Evolutionary conservation across 2,329 filamentous ascomycete genomes (phyloP).

Genomic region (Nemania sp.): DNA sequence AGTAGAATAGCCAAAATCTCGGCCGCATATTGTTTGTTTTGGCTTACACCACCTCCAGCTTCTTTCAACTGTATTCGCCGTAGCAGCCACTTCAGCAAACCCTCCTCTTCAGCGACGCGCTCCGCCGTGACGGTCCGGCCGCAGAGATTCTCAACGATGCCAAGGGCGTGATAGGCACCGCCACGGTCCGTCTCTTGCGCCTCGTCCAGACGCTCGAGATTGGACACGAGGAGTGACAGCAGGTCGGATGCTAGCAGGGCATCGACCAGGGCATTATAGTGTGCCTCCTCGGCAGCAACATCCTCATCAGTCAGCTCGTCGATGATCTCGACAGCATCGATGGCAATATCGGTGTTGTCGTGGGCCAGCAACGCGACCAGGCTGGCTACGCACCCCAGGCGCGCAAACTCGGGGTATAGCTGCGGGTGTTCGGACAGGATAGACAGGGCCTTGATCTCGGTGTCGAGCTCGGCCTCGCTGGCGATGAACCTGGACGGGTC

Average conservation of each 20-base stretch:
- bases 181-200: constrained; percentile 70
- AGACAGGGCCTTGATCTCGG: constrained; percentile 82
- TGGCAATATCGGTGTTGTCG: constrained; percentile 96
- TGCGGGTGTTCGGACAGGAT: constrained; percentile 85
- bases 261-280: constrained; percentile 79
- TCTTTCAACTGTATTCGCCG: constrained; percentile 66
- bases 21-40: constrained; percentile 95
- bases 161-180: constrained; percentile 84
- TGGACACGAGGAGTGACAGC: constrained; percentile 73
- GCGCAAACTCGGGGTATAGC: constrained; percentile 42
- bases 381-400: constrained; percentile 48
- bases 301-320: constrained; percentile 93
- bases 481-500: constrained; percentile 39
- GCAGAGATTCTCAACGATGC: constrained; percentile 82
- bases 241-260: constrained; percentile 70
- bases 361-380: constrained; percentile 84
- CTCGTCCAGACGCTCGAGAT: constrained; percentile 80
- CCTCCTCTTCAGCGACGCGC: constrained; percentile 69
- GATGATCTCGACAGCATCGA: constrained; percentile 86
- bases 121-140: constrained; percentile 65
- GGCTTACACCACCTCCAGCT: constrained; percentile 58
- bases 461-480: constrained; percentile 80
- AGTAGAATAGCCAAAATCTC: constrained; percentile 89
- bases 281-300: constrained; percentile 74
- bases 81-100: constrained; percentile 76